Base-by-base conservation (phyloP, 2,329 filamentous ascomycete species). In the Diplodia scrobiculata region DNA sequence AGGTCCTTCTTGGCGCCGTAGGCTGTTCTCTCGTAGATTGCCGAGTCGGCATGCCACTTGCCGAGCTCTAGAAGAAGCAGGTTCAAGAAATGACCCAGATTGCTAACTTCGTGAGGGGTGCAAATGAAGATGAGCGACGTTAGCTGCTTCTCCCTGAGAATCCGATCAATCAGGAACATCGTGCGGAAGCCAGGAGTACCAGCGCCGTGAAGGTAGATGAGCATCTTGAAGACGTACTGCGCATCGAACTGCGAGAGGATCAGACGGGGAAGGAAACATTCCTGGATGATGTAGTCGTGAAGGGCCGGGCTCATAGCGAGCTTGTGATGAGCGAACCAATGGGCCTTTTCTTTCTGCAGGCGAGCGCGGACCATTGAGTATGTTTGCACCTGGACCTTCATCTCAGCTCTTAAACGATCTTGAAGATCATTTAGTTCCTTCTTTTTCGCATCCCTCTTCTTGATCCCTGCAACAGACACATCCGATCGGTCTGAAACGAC, bases 241-340 rank as follows among this genome's bases (percentile, higher is more conserved):
- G 94, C 91, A 75, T 99, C 95, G 59, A 90, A 84, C 1, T 92
- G 87, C 0, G 93, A 97, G 34, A 97, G 82, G 29, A 95, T 84
- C 19, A 96, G 83, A 50, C 95, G 89, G 10, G 95, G 95, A n/a
- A 98, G 79, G 70, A 99, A 88, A 75, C 95, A 99, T 72, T 96
- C 89, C 77, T 98, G 92, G 10, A 99, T 84, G 19, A 99, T 80
- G 3, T 86, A 84, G 71, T 92, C 87, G 63, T 94, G 91, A 4
- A 96, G 83, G 7, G 73, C 82, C 67, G 87, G 47, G 84, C 80
- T 71, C 88, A 90, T 73, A 25, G 84, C 81, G 67, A 86, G 84
- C 7, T 75, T 71, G 69, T 87, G 83, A 10, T 85, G 84, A 4
- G 84, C 80, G 75, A 98, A 97, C 87, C 93, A 97, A 65, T 84